These are phyloP conservation scores for Epichloe sp. DNA, from an alignment of 2,329 filamentous ascomycete species.

Conservation along the genomic window DNA sequence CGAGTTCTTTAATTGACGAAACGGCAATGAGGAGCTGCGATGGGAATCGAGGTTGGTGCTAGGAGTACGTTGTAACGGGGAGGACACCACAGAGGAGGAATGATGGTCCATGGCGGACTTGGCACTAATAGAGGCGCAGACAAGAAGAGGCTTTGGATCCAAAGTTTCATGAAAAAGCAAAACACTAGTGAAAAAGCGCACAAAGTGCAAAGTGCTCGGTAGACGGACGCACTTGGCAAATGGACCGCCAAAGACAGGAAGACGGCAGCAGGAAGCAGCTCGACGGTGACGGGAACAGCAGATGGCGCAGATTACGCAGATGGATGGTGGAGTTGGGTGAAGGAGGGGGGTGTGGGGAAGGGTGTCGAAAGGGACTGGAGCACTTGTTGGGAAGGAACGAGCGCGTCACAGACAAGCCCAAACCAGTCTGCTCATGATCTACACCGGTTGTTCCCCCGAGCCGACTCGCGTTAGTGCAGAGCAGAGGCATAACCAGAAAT, in stretches of 20 bases:
- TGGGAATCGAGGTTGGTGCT: conserved; percentile 6
- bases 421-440: not conserved
- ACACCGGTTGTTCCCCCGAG: too few species aligned
- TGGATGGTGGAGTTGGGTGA: not conserved
- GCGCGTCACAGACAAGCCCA: not conserved
- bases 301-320: not conserved
- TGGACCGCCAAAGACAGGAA: not conserved
- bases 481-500: not conserved
- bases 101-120: conserved; percentile 19
- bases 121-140: conserved; percentile 9
- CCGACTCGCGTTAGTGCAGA: too few species aligned
- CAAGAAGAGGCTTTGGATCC: not conserved
- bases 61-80: conserved; percentile 7
- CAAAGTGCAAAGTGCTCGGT: not conserved
- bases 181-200: not conserved
- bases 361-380: not conserved
- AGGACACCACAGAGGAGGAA: conserved; percentile 10
- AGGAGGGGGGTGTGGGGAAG: not conserved
- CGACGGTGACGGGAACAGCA: conserved; percentile 1
- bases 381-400: conserved; percentile 1
- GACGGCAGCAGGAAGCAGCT: not conserved
- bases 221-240: not conserved
- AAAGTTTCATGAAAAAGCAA: conserved; percentile 1
- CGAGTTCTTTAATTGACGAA: conserved; percentile 3
- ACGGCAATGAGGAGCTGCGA: conserved; percentile 5